Base-by-base conservation (phyloP, 1,139 yeast genomes). In the Geotrichum restrictum region DNA sequence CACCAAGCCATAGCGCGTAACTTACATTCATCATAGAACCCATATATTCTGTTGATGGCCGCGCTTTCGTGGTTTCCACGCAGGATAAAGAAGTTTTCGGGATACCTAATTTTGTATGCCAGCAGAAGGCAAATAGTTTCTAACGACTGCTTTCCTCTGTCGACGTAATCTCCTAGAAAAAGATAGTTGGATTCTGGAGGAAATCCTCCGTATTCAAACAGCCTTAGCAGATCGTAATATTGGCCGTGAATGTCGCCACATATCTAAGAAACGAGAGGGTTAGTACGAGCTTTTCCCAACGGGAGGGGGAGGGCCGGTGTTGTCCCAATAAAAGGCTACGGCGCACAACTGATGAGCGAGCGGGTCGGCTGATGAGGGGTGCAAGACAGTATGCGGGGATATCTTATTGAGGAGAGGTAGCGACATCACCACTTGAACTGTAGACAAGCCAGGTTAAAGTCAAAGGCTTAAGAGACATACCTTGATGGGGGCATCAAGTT, bases 41-140 rank as follows among this genome's bases (percentile, higher is more conserved):
- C 98, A 71, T 93, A 93, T 70, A 93, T 89, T 75, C 97, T 85
- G 74, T 89, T 93, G 69, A 93, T 91, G 48, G 95, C 86, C 45
- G 98, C 98, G 76, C 96, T 88, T 73, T 93, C 98, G 76, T 91
- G 98, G 71, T 91, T 91, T 60, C 98, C 98, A 76, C 98, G 82
- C 53, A 74, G 68, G 64, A 88, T 86, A 74, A 93, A 93, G 70
- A 93, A 91, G 74, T 93, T 93, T 71, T 93, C 98, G 45, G 98
- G 98, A 69, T 91, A 91, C 76, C 91, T 93, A 72, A 91, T 93
- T 75, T 91, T 91, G 76, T 93, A 91, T 50, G 97, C 97, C 69
- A 91, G 79, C 65, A 91, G 76, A 60, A 91, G 76, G 71, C 97
- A 89, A 66, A 91, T 91, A 16, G 98, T 91, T 72, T 91, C 98